phyloP scores from a whole-genome alignment of 768 basidiomycete genomes.

The Neoboletus magnificus region DNA sequence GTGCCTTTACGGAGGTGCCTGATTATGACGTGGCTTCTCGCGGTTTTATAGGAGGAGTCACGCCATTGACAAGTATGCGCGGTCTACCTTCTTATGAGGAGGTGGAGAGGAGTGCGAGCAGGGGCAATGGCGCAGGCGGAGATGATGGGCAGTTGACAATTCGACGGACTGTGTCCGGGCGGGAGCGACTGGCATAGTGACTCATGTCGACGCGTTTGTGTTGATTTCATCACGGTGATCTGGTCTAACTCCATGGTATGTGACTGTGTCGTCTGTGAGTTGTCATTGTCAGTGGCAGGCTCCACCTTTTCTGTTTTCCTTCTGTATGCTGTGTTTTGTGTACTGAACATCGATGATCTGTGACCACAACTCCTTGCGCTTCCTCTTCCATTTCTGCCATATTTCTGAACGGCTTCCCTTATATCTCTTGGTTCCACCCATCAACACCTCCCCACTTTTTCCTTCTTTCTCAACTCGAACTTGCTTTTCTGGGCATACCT shows the following conservation, averaged over 20 bases:
- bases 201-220: not conserved
- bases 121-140: not conserved
- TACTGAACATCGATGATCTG: not conserved
- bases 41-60: slow-evolving; percentile 90
- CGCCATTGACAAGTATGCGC: slow-evolving; percentile 69
- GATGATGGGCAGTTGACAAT: slow-evolving; percentile 14
- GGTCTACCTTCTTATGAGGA: slow-evolving; percentile 90
- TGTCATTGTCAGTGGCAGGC: not conserved
- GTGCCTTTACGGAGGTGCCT: slow-evolving; percentile 76
- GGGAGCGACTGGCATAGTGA: not conserved
- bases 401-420: not conserved
- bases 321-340: not conserved
- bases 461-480: not conserved
- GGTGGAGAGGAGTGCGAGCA: slow-evolving; percentile 29
- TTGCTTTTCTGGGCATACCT: not conserved
- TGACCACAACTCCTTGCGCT: not conserved
- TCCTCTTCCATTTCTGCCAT: not conserved
- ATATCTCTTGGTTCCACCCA: not conserved
- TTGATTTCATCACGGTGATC: not conserved
- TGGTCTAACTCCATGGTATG: not conserved
- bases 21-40: slow-evolving; percentile 80
- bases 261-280: not conserved
- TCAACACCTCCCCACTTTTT: not conserved
- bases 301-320: not conserved
- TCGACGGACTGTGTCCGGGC: not conserved